Evolutionary conservation across 352 stramenopile genomes (phyloP).

Genomic region (Discostella stelligera): DNA sequence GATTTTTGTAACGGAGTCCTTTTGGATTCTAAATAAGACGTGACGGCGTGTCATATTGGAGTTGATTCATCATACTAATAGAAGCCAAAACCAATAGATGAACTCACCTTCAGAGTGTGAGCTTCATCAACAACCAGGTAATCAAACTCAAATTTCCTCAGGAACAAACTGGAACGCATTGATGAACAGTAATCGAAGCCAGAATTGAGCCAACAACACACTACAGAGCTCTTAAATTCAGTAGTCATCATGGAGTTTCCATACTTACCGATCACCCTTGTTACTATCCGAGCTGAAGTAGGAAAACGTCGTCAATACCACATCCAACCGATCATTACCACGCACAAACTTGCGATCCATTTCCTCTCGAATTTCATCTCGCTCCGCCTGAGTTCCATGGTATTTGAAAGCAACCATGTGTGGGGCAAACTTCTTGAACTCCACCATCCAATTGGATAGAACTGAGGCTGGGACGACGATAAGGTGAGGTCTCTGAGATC

Average conservation of each 20-base stretch:
- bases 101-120: constrained; percentile 90
- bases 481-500: constrained; percentile 89
- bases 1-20: constrained; percentile 65
- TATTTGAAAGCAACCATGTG: constrained; percentile 84
- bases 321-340: constrained; percentile 89
- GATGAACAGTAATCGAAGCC: neutral
- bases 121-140: constrained; percentile 96
- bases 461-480: constrained; percentile 99
- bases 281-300: constrained; percentile 84
- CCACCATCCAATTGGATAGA: constrained; percentile 97
- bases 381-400: constrained; percentile 91
- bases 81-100: neutral
- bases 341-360: constrained; percentile 58
- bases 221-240: too few species aligned
- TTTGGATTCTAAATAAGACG: constrained; percentile 61
- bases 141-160: constrained; percentile 74
- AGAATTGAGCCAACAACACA: neutral
- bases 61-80: neutral
- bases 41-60: neutral
- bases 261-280: constrained; percentile 53
- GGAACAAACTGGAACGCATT: constrained; percentile 44
- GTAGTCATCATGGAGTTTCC: neutral
- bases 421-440: constrained; percentile 94
- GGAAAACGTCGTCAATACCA: constrained; percentile 98
- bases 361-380: constrained; percentile 85